Conservation (phyloP, 2,329 filamentous ascomycete species). For the Albophoma yamanashiensis region DNA sequence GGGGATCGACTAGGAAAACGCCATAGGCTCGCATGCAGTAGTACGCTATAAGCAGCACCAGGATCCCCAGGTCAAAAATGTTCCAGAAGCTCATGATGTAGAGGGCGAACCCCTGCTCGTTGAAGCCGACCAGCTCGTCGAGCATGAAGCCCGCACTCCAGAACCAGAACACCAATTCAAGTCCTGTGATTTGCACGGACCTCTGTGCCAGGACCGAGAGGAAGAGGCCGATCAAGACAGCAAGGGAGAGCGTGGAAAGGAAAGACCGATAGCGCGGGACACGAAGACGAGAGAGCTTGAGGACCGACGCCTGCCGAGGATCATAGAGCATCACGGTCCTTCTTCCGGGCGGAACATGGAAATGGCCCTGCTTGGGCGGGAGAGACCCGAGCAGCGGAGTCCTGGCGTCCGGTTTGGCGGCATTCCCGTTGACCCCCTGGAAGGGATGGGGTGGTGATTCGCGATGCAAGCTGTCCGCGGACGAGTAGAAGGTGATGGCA, state of each 20-base stretch:
- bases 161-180: conserved; percentile 92
- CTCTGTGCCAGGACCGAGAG: conserved; percentile 68
- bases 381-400: conserved; percentile 39
- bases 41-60: conserved; percentile 77
- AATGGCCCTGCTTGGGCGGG: conserved; percentile 17
- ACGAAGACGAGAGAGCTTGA: conserved; percentile 82
- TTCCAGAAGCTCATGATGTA: conserved; percentile 99
- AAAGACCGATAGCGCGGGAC: conserved; percentile 89
- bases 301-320: conserved; percentile 76
- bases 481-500: conserved; percentile 87
- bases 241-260: conserved; percentile 78
- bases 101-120: conserved; percentile 89
- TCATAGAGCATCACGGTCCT: conserved; percentile 83
- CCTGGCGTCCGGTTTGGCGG: conserved; percentile 28
- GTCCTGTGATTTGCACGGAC: conserved; percentile 67
- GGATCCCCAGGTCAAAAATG: conserved; percentile 82
- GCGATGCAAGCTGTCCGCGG: conserved; percentile 75
- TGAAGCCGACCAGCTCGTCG: conserved; percentile 91
- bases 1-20: conserved; percentile 67
- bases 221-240: conserved; percentile 75
- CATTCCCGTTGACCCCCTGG: conserved; percentile 13
- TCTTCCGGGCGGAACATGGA: conserved; percentile 36
- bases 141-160: conserved; percentile 97
- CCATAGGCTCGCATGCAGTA: conserved; percentile 85
- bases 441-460: conserved; percentile 18